Evolutionary conservation across 2,329 filamentous ascomycete genomes (phyloP).

Genomic region (Trichoderma harzianum): DNA sequence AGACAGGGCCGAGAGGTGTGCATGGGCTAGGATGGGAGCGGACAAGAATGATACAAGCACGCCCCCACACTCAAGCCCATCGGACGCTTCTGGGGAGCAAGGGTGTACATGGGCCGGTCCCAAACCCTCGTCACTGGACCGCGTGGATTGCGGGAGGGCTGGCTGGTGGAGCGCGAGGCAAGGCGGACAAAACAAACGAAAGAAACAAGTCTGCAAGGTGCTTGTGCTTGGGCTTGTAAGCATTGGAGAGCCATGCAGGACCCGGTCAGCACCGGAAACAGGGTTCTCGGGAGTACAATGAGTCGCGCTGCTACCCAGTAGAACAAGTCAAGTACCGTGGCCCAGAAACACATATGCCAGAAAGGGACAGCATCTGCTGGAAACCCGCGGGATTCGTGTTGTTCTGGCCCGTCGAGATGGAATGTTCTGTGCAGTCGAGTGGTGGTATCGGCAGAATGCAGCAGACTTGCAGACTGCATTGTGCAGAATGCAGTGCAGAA

Average conservation of each 20-base stretch:
- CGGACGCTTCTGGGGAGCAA: constrained; percentile 14
- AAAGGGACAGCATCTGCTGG: not conserved
- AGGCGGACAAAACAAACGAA: constrained; percentile 3
- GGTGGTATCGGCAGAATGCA: not conserved
- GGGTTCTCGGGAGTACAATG: not conserved
- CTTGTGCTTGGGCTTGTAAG: not conserved
- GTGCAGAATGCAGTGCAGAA: not conserved
- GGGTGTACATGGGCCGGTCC: constrained; percentile 4
- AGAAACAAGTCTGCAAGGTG: not conserved
- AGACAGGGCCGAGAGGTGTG: not conserved
- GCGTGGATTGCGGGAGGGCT: constrained; percentile 17
- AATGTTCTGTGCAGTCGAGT: not conserved
- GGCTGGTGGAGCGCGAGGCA: constrained; percentile 15
- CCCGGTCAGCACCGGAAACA: constrained; percentile 9
- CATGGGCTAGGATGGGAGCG: not conserved
- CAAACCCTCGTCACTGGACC: constrained; percentile 17
- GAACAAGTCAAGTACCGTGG: not conserved
- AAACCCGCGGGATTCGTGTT: not conserved
- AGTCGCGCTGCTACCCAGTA: not conserved
- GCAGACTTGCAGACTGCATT: not conserved
- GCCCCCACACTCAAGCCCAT: constrained; percentile 4
- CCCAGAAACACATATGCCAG: not conserved
- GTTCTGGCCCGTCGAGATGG: not conserved
- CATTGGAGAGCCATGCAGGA: not conserved
- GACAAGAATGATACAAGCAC: not conserved